A percentile compares a stretch with the other conserved stretches of the same genome.
Evolutionary conservation across 1,284 basidiomycete genomes (phyloP).

Genomic region (Neotropicomus parvogracilis): DNA sequence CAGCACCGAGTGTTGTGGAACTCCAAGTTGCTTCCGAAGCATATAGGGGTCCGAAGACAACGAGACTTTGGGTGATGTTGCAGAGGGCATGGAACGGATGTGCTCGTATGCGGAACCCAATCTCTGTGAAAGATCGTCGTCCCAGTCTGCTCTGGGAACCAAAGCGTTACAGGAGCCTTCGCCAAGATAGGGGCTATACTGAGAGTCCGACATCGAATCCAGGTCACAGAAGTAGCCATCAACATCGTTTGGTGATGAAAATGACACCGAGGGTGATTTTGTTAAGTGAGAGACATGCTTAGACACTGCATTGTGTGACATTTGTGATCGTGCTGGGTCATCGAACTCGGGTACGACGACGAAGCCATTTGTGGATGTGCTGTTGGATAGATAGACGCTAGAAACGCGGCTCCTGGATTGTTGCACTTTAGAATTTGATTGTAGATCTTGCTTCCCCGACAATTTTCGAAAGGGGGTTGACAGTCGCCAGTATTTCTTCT

Average conservation of each 20-base stretch:
- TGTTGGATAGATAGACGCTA: conserved; percentile 22
- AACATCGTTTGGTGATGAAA: neutral
- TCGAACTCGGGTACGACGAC: conserved; percentile 29
- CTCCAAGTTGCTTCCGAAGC: conserved; percentile 30
- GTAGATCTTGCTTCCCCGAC: conserved; percentile 7
- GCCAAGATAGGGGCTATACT: neutral
- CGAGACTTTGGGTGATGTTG: conserved; percentile 4
- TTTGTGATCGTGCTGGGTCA: conserved; percentile 2
- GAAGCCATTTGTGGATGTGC: conserved; percentile 17
- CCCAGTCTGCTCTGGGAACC: neutral
- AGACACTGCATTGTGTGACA: conserved; percentile 1
- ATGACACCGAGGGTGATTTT: neutral
- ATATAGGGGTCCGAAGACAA: conserved; percentile 28
- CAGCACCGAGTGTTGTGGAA: conserved; percentile 31
- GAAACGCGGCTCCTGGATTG: conserved; percentile 14
- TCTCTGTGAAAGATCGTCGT: conserved; percentile 24
- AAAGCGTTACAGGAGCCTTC: neutral
- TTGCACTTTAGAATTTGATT: neutral
- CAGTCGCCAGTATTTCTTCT: conserved; percentile 30
- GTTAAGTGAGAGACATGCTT: neutral
- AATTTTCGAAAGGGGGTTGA: conserved; percentile 21
- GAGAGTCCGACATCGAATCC: neutral
- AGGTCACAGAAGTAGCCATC: neutral
- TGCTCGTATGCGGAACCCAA: conserved; percentile 23
- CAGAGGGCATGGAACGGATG: conserved; percentile 24